phyloP scores from a whole-genome alignment of 148 eudicot species.

The Fagopyrum esculentum region DNA sequence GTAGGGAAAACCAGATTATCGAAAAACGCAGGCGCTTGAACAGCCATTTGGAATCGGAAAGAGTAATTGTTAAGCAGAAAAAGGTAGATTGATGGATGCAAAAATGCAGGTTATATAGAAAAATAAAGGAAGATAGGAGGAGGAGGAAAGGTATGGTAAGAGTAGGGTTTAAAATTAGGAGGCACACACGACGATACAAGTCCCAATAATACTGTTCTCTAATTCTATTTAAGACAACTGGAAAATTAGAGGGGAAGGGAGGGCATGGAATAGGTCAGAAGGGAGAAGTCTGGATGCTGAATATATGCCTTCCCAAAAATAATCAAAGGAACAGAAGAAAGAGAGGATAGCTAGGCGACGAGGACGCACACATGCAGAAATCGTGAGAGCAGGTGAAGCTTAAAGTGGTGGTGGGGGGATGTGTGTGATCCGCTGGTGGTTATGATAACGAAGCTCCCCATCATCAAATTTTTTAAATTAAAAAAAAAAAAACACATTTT shows the following conservation, averaged over 20 bases:
- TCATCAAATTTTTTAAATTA: not conserved
- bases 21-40: slow-evolving; percentile 23
- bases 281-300: slow-evolving; percentile 5
- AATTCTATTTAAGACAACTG: not conserved
- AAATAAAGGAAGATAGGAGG: slow-evolving; percentile 1
- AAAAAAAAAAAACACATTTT: not conserved
- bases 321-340: slow-evolving; percentile 2
- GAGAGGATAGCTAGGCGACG: slow-evolving; percentile 15
- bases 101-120: not conserved
- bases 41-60: slow-evolving; percentile 19
- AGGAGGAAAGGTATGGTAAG: not conserved
- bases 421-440: slow-evolving; percentile 2
- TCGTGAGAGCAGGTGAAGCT: slow-evolving; percentile 32
- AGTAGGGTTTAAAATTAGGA: not conserved
- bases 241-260: not conserved
- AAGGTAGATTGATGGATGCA: slow-evolving; percentile 18
- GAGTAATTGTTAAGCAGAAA: not conserved
- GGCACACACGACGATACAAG: slow-evolving; percentile 1
- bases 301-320: not conserved
- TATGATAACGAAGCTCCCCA: not conserved
- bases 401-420: slow-evolving; percentile 8
- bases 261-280: not conserved
- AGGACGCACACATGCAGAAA: slow-evolving; percentile 35
- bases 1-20: slow-evolving; percentile 19
- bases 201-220: slow-evolving; percentile 1